Evolutionary conservation across 2,329 filamentous ascomycete genomes (phyloP).

Genomic region (Trichophyton equinum): DNA sequence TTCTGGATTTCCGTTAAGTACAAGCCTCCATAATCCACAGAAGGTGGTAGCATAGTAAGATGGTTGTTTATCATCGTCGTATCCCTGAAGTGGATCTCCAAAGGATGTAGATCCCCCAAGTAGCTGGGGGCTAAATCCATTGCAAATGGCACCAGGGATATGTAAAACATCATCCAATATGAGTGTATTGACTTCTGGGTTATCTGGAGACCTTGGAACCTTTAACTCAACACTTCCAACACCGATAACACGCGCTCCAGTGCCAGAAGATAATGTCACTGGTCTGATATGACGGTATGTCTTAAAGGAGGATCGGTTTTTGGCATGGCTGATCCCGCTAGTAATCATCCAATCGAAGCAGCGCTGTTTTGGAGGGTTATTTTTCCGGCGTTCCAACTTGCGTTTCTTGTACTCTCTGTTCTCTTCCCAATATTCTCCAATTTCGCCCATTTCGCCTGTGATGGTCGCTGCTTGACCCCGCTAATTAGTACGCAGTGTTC

Average conservation of each 20-base stretch:
- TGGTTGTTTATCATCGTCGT: neutral
- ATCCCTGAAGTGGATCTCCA: neutral
- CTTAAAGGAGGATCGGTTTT: constrained; percentile 22
- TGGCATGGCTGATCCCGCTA: constrained; percentile 22
- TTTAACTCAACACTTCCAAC: constrained; percentile 24
- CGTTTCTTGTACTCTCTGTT: no score
- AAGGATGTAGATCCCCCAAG: neutral
- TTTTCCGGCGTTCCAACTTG: no score
- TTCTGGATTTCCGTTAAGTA: neutral
- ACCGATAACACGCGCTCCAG: constrained; percentile 16
- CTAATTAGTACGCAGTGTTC: no score
- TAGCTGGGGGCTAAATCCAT: constrained; percentile 17
- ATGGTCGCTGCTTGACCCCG: no score
- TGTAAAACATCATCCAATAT: constrained; percentile 24
- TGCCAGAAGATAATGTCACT: neutral
- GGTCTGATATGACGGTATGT: constrained; percentile 15
- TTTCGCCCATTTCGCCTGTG: no score
- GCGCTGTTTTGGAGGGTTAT: neutral
- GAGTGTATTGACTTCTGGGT: constrained; percentile 17
- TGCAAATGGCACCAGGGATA: constrained; percentile 25
- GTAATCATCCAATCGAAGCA: constrained; percentile 15
- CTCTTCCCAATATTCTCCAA: no score
- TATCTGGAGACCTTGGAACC: constrained; percentile 16
- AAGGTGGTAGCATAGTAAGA: neutral
- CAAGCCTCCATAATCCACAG: neutral